Base-by-base conservation (phyloP, 1,284 basidiomycete species). In the Naganishia sp. region DNA sequence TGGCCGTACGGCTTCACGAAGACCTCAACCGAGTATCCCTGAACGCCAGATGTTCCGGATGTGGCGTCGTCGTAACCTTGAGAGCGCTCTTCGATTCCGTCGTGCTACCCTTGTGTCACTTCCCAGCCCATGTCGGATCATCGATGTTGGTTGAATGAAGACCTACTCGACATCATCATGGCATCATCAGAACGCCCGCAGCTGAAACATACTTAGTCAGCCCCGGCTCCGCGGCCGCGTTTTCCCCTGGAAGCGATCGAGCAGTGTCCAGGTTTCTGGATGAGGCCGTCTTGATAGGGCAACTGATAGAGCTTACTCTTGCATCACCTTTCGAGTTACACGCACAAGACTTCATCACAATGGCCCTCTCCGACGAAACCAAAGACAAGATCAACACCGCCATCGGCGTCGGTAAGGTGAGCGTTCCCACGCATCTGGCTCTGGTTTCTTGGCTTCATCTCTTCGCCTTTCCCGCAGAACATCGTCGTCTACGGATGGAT, bases 401-500 rank as follows among this genome's bases (percentile, higher is more conserved):
- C 66, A 70, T 80, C 56, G 78, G 78, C 52, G 70, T 77, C 68
- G 75, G 72, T 60, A 77, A 77, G 74, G 75, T 75, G 21, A 66
- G 55, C 71, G 33, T 53, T 69, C n/a, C 23, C 68, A 55, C 42
- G 53, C 65, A 68, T 63, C 66, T 46, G 64, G 65, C 68, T 55
- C 56, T 70, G 55, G 36, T 55, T 70, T 45, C 39, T 69, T 23
- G 63, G 63, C 28, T n/a, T n/a, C 63, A n/a, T 25, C 36, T 28
- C 28, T 33, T 43, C 55, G 28, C 45, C 39, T 53, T 53, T 39
- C 2, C 54, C 65, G 18, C 73, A 95, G 92, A 91, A 89, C 69
- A 84, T 91, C 73, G 78, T 94, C 67, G 92, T 94, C 80, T 92
- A 92, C 75, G 88, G 88, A 71, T 96, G 93, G 92, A 90, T 96